A percentile compares a stretch with the other conserved stretches of the same genome.
These are phyloP conservation scores for Claviceps arundinis DNA, from an alignment of 2,329 filamentous ascomycete genomes.

Conservation along the genomic window DNA sequence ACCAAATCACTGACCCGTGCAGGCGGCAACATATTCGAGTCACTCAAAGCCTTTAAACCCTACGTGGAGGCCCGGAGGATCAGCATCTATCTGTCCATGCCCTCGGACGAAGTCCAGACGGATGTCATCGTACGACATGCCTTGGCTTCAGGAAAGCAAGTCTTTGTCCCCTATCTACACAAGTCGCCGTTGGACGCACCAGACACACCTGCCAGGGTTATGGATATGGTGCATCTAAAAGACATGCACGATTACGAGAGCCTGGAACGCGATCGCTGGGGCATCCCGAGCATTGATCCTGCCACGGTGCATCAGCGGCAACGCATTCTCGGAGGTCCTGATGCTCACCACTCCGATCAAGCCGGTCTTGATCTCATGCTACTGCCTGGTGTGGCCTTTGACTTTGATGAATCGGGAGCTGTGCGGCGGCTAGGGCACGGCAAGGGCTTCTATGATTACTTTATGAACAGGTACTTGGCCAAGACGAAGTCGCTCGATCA, in stretches of 20 bases:
- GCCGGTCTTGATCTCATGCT: constrained; percentile 69
- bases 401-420: constrained; percentile 39
- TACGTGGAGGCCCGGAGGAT: constrained; percentile 65
- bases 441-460: constrained; percentile 94
- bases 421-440: constrained; percentile 80
- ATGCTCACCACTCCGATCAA: constrained; percentile 25
- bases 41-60: constrained; percentile 53
- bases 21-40: constrained; percentile 54
- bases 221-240: constrained; percentile 85
- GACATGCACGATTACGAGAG: constrained; percentile 65
- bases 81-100: constrained; percentile 91
- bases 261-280: constrained; percentile 72
- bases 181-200: constrained; percentile 34
- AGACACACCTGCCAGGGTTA: constrained; percentile 51
- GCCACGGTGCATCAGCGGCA: constrained; percentile 51
- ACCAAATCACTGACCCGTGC: constrained; percentile 12
- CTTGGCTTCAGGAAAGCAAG: constrained; percentile 61
- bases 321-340: constrained; percentile 58
- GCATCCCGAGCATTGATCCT: constrained; percentile 72
- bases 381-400: constrained; percentile 88
- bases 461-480: constrained; percentile 59
- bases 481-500: constrained; percentile 24
- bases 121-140: constrained; percentile 71
- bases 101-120: constrained; percentile 73
- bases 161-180: constrained; percentile 87